A percentile compares a stretch with the other conserved stretches of the same genome.
Conservation (phyloP, 352 stramenopile species). For the Globisporangium polare region DNA sequence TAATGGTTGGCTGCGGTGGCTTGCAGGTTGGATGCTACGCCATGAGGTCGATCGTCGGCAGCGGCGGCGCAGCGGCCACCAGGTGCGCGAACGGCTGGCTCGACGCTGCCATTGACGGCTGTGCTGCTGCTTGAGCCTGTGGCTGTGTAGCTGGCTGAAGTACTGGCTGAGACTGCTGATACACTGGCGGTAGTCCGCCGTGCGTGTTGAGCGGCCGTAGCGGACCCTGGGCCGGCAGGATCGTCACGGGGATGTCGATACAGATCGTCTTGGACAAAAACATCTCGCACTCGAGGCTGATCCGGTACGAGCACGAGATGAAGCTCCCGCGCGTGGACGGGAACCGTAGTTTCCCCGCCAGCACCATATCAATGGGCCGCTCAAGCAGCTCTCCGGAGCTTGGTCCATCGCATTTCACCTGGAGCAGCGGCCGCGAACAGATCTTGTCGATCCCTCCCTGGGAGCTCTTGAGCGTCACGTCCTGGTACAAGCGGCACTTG, state of each 20-base stretch:
- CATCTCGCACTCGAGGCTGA: slow-evolving; percentile 61
- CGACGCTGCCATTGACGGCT: not conserved
- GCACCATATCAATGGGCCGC: slow-evolving; percentile 49
- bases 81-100: slow-evolving; percentile 13
- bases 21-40: slow-evolving; percentile 2
- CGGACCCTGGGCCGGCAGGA: slow-evolving; percentile 18
- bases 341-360: slow-evolving; percentile 52
- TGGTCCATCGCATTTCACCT: slow-evolving; percentile 51
- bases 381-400: slow-evolving; percentile 51
- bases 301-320: slow-evolving; percentile 55
- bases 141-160: not conserved
- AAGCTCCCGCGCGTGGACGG: slow-evolving; percentile 50
- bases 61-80: not conserved
- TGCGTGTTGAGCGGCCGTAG: slow-evolving; percentile 6
- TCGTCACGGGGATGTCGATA: slow-evolving; percentile 37
- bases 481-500: slow-evolving; percentile 53
- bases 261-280: slow-evolving; percentile 20
- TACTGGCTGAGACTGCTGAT: not conserved
- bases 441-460: slow-evolving; percentile 27
- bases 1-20: not conserved
- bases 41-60: slow-evolving; percentile 15
- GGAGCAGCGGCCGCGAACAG: slow-evolving; percentile 38
- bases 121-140: not conserved
- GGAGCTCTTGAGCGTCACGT: slow-evolving; percentile 46
- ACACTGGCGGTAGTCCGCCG: not conserved